Conservation (phyloP, 1,139 yeast species). For the Suhomyces maxii region DNA sequence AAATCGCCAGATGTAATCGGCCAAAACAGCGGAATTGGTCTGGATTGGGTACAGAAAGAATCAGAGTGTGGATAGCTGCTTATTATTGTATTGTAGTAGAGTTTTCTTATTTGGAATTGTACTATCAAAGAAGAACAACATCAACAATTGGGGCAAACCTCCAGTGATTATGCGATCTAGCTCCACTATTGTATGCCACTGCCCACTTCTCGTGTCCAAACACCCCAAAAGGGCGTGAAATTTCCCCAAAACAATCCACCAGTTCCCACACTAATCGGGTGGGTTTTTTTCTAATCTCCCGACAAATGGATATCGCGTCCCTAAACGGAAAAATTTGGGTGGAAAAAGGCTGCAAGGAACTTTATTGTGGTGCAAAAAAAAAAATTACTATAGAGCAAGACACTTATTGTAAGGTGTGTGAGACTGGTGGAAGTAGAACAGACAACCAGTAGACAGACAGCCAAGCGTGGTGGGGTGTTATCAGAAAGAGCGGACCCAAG, state of each 20-base stretch:
- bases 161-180: too few relatives aligned
- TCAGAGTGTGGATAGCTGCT: too few relatives aligned
- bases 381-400: background rate
- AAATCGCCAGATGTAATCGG: too few relatives aligned
- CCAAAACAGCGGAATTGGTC: too few relatives aligned
- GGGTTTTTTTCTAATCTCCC: background rate
- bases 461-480: too few relatives aligned
- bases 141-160: too few relatives aligned
- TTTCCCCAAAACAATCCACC: background rate
- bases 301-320: constrained; percentile 4
- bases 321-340: constrained; percentile 4
- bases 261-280: background rate
- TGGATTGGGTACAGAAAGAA: too few relatives aligned
- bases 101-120: too few relatives aligned
- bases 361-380: background rate
- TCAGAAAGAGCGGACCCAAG: too few relatives aligned
- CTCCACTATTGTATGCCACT: too few relatives aligned
- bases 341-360: constrained; percentile 4
- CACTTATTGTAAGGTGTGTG: background rate
- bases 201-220: background rate
- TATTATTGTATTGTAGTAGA: too few relatives aligned
- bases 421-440: background rate
- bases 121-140: too few relatives aligned
- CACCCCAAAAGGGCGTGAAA: background rate
- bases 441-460: background rate